phyloP scores from a whole-genome alignment of 73 alveolate species.

The Paramecium sonneborni region DNA sequence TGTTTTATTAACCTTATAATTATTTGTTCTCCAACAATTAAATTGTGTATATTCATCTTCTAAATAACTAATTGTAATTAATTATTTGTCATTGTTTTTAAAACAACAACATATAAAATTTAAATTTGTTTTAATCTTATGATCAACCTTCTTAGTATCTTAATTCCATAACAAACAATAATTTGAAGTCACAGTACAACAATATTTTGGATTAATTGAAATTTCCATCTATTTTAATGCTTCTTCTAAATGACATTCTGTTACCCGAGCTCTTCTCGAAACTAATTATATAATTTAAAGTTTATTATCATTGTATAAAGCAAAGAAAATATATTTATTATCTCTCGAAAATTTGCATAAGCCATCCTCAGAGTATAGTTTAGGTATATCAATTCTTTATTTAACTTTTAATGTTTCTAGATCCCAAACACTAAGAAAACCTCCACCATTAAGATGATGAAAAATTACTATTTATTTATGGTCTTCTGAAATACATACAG shows the following conservation, averaged over 20 bases:
- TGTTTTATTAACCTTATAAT: neutral
- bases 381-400: neutral
- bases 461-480: neutral
- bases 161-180: neutral
- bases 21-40: neutral
- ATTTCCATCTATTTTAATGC: neutral
- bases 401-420: neutral
- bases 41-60: neutral
- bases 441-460: neutral
- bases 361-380: neutral
- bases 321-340: neutral
- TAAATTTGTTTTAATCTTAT: neutral
- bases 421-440: neutral
- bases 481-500: neutral
- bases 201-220: neutral
- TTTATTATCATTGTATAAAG: neutral
- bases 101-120: neutral
- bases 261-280: neutral
- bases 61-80: neutral
- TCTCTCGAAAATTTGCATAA: neutral
- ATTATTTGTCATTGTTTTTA: neutral
- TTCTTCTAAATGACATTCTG: neutral
- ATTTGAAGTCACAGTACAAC: neutral
- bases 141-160: neutral
- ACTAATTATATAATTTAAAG: neutral